A percentile compares a stretch with the other conserved stretches of the same genome.
Evolutionary conservation across 164 flowering plant genomes (phyloP).

Genomic region (Liriodendron chinense): DNA sequence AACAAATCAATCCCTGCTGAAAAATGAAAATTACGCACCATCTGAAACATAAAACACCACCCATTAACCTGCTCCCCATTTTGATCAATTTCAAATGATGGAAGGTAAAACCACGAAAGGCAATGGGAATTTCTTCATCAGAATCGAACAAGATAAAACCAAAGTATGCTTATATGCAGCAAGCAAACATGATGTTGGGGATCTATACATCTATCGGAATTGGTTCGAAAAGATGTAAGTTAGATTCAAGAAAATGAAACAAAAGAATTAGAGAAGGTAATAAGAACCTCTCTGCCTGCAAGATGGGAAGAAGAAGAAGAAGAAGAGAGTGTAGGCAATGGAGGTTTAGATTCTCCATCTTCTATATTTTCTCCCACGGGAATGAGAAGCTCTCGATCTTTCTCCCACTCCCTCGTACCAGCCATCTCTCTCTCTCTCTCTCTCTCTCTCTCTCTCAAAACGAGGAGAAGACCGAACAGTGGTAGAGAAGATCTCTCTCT

Average conservation of each 20-base stretch:
- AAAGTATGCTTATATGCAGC: too few species aligned
- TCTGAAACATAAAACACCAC: background rate
- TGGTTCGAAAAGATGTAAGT: too few species aligned
- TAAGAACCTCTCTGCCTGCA: slow-evolving; percentile 23
- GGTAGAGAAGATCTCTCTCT: too few species aligned
- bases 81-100: background rate
- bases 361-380: slow-evolving; percentile 18
- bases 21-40: background rate
- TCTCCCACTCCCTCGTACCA: slow-evolving; percentile 12
- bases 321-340: slow-evolving; percentile 11
- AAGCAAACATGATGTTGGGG: too few species aligned
- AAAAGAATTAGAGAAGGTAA: background rate
- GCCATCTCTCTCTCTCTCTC: background rate
- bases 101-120: background rate
- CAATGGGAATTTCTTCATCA: too few species aligned
- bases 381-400: slow-evolving; percentile 35
- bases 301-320: slow-evolving; percentile 6
- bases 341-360: slow-evolving; percentile 15
- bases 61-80: background rate
- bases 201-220: too few species aligned
- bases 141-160: too few species aligned
- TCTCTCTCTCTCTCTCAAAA: background rate
- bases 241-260: background rate
- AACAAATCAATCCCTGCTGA: background rate
- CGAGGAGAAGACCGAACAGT: too few species aligned